A percentile compares a stretch with the other conserved stretches of the same genome.
These are phyloP conservation scores for Eimeria sp. DNA, from an alignment of 169 alveolate species.

Conservation along the genomic window DNA sequence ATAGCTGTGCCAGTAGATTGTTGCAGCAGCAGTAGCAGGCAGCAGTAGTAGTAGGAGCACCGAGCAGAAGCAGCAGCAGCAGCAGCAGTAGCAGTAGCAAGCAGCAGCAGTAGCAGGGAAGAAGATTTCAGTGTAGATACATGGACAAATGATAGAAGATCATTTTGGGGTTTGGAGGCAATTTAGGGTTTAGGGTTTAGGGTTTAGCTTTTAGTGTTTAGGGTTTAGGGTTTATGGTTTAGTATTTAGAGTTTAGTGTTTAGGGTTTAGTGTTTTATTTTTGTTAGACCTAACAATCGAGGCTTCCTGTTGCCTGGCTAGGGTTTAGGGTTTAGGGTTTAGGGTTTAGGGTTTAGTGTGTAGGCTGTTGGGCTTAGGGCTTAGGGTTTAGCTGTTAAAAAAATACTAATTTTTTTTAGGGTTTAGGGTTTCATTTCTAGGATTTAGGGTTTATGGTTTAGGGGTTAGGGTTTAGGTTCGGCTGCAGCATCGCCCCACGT, in stretches of 20 bases:
- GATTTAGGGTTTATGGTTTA: conserved; percentile 28
- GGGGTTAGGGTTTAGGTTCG: conserved; percentile 13
- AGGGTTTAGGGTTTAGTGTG: neutral
- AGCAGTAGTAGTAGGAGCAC: too few relatives aligned
- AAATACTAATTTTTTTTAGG: neutral
- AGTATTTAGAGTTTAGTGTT: too few relatives aligned
- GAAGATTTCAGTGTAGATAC: too few relatives aligned
- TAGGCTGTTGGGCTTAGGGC: neutral
- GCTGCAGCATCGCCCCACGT: conserved; percentile 26
- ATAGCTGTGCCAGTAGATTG: too few relatives aligned
- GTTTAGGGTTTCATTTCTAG: neutral
- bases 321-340: conserved; percentile 45
- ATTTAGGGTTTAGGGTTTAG: conserved; percentile 6
- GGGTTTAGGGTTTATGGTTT: neutral
- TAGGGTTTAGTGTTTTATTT: too few relatives aligned
- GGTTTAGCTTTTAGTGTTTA: neutral
- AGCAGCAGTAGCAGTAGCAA: too few relatives aligned
- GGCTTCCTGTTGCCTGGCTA: neutral
- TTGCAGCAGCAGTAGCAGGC: conserved; percentile 58
- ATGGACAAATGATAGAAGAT: too few relatives aligned
- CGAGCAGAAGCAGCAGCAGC: too few relatives aligned
- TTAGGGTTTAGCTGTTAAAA: neutral
- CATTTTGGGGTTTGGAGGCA: too few relatives aligned
- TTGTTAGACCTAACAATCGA: too few relatives aligned
- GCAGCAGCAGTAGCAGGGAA: too few relatives aligned